These are phyloP conservation scores for Nigrograna mackinnonii DNA, from an alignment of 2,329 filamentous ascomycete species.

Conservation along the genomic window DNA sequence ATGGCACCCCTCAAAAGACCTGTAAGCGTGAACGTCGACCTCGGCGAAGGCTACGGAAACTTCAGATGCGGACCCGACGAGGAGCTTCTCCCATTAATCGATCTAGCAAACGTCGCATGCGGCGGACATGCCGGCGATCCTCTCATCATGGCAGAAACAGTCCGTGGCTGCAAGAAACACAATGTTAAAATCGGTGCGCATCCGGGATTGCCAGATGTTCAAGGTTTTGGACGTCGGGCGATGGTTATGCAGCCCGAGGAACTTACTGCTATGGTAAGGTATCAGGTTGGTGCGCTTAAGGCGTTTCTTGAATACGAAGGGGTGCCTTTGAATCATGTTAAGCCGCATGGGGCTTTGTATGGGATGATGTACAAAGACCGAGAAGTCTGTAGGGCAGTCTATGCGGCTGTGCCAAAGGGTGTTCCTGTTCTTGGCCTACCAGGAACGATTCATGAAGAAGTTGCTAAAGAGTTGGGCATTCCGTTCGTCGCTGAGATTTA, in stretches of 20 bases:
- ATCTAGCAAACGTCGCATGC: conserved; percentile 65
- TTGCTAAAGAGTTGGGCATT: conserved; percentile 56
- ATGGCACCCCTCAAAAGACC: conserved; percentile 57
- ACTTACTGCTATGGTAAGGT: conserved; percentile 60
- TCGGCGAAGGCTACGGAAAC: conserved; percentile 58
- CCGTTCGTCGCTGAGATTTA: conserved; percentile 60
- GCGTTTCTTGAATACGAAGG: conserved; percentile 62
- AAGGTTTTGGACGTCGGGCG: conserved; percentile 66
- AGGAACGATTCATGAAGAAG: conserved; percentile 58
- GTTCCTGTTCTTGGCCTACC: conserved; percentile 58
- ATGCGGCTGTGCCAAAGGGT: conserved; percentile 54
- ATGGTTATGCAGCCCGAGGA: conserved; percentile 63
- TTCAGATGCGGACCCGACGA: conserved; percentile 60
- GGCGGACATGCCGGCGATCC: conserved; percentile 64
- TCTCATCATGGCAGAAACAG: conserved; percentile 65
- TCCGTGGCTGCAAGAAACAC: conserved; percentile 61
- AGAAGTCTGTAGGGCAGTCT: conserved; percentile 57
- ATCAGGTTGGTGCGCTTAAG: conserved; percentile 66
- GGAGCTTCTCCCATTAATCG: conserved; percentile 65
- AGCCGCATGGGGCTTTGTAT: conserved; percentile 65
- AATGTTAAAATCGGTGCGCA: conserved; percentile 64
- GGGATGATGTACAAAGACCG: conserved; percentile 59
- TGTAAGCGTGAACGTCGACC: conserved; percentile 58
- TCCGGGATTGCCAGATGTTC: conserved; percentile 65
- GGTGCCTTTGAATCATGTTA: conserved; percentile 63